Evolutionary conservation across 306 rosid genomes (phyloP).

Genomic region (Ziziphus jujuba): DNA sequence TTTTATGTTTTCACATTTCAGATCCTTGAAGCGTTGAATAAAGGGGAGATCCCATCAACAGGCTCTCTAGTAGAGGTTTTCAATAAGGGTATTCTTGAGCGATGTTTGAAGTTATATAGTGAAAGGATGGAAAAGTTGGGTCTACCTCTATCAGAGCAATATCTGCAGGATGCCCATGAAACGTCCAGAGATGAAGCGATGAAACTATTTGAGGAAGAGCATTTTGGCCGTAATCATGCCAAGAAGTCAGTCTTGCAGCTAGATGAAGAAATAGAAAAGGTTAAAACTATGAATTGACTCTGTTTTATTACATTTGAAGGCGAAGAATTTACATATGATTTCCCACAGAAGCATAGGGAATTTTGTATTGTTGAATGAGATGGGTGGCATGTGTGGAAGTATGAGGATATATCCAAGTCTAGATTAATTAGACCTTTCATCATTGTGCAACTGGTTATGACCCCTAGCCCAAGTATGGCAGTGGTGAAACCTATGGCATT

Average conservation of each 20-base stretch:
- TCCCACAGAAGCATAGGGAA: not conserved
- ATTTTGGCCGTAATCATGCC: slow-evolving; percentile 91
- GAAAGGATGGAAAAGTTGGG: slow-evolving; percentile 53
- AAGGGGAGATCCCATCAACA: slow-evolving; percentile 98
- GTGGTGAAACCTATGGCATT: not conserved
- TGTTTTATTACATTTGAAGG: not conserved
- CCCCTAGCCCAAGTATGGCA: not conserved
- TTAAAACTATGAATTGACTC: slow-evolving; percentile 19
- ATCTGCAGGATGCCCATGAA: slow-evolving; percentile 60
- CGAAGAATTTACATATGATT: not conserved
- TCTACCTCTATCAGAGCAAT: slow-evolving; percentile 66
- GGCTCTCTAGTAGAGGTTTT: slow-evolving; percentile 96
- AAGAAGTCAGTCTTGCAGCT: slow-evolving; percentile 77
- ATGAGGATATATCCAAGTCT: not conserved
- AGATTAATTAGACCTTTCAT: not conserved
- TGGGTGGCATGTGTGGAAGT: not conserved
- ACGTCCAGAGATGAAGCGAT: slow-evolving; percentile 47
- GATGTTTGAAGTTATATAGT: slow-evolving; percentile 69
- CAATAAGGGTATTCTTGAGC: slow-evolving; percentile 90
- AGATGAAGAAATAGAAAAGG: slow-evolving; percentile 80
- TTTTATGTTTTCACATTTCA: slow-evolving; percentile 35
- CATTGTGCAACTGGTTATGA: slow-evolving; percentile 1
- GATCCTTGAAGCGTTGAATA: slow-evolving; percentile 97
- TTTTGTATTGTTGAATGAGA: not conserved
- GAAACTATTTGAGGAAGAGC: slow-evolving; percentile 73